Evolutionary conservation across 371 early-diverging fungal species (phyloP).

Genomic region (Mucor sp.): DNA sequence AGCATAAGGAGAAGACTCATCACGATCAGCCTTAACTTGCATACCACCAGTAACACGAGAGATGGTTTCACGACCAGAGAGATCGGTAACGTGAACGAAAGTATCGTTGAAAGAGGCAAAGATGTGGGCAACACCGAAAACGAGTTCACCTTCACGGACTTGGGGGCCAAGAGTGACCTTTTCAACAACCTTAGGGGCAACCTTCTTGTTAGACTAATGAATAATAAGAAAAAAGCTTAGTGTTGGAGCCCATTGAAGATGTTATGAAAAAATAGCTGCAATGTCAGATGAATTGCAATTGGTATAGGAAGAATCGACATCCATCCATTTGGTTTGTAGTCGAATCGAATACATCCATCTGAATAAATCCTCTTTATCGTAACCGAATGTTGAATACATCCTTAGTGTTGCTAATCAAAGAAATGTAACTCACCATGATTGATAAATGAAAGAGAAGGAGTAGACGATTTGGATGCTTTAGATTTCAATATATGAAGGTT

Average conservation of each 20-base stretch:
- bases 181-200: conserved; percentile 70
- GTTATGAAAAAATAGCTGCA: no score
- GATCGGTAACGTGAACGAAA: conserved; percentile 99
- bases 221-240: no score
- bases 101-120: conserved; percentile 99
- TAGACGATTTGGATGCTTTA: background rate
- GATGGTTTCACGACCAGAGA: conserved; percentile 99
- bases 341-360: background rate
- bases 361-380: no score
- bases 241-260: no score
- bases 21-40: conserved; percentile 99
- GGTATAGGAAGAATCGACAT: background rate
- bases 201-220: conserved; percentile 74
- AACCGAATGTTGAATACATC: no score
- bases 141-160: conserved; percentile 97
- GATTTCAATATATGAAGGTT: no score
- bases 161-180: conserved; percentile 97
- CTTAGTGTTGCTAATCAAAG: no score
- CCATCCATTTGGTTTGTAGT: conserved; percentile 12
- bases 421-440: conserved; percentile 30
- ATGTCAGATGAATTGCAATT: no score
- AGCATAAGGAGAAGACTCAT: conserved; percentile 99
- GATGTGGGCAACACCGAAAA: conserved; percentile 99
- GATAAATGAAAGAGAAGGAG: conserved; percentile 32
- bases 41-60: conserved; percentile 99